phyloP scores from a whole-genome alignment of 768 basidiomycete genomes.

The Lactarius vividus region DNA sequence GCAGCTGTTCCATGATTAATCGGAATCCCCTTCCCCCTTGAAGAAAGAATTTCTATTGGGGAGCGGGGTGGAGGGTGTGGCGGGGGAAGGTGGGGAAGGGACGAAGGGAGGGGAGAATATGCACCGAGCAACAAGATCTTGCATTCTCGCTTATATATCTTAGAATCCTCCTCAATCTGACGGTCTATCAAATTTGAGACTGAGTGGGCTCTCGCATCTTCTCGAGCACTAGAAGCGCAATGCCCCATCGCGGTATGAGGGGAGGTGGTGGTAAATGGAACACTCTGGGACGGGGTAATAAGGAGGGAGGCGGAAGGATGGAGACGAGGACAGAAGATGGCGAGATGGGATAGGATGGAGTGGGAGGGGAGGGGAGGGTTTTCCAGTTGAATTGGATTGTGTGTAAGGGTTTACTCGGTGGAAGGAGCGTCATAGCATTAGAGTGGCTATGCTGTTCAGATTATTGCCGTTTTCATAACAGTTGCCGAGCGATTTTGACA shows the following conservation, averaged over 20 bases:
- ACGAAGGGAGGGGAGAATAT: conserved; percentile 31
- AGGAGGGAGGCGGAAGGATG: not conserved
- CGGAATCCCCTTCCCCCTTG: no score
- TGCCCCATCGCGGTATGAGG: conserved; percentile 51
- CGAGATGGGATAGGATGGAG: no score
- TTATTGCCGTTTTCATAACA: no score
- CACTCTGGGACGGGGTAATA: no score
- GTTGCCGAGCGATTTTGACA: no score
- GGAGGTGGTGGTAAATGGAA: not conserved
- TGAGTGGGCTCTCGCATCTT: conserved; percentile 54
- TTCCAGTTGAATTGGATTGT: not conserved
- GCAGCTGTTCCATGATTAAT: no score
- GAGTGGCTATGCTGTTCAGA: no score
- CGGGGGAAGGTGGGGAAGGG: not conserved
- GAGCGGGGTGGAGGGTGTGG: rapidly evolving
- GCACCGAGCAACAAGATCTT: conserved; percentile 87
- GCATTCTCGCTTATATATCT: conserved; percentile 80
- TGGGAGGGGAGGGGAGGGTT: not conserved
- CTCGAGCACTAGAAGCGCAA: conserved; percentile 55
- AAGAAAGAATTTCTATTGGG: no score
- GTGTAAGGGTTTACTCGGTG: no score
- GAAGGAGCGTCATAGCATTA: no score
- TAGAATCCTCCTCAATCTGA: conserved; percentile 81
- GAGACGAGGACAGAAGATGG: no score
- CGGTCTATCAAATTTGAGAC: conserved; percentile 70